Conservation (phyloP, 1,139 yeast species). For the Protomyces gravidus region DNA sequence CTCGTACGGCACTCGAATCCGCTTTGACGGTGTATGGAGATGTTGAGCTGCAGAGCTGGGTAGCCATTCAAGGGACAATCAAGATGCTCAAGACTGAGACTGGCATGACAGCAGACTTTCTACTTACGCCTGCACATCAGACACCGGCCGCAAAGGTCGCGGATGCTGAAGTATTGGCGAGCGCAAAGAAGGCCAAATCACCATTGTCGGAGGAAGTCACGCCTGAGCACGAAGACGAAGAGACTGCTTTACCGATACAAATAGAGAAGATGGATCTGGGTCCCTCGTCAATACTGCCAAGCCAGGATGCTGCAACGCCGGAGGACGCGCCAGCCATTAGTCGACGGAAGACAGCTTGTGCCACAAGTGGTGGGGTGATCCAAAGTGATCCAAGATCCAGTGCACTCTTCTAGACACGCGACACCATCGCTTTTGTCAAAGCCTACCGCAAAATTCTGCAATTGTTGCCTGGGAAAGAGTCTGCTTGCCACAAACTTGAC, state of each 20-base stretch:
- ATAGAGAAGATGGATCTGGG: neutral
- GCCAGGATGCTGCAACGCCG: no score
- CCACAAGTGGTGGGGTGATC: no score
- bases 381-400: no score
- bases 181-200: neutral
- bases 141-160: no score
- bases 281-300: no score
- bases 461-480: no score
- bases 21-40: conserved; percentile 18
- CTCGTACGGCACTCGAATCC: conserved; percentile 5
- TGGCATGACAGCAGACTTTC: conserved; percentile 16
- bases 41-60: conserved; percentile 6
- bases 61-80: conserved; percentile 24
- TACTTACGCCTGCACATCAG: conserved; percentile 15
- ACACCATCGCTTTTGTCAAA: no score
- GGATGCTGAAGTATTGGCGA: neutral
- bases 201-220: neutral
- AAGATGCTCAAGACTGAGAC: conserved; percentile 20
- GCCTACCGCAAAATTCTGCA: no score
- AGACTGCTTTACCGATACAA: neutral
- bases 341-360: no score
- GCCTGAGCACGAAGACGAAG: neutral
- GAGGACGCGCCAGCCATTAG: no score
- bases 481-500: no score
- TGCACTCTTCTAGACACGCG: no score